phyloP scores from a whole-genome alignment of 2,329 filamentous ascomycete genomes.

The Fusarium dimerum region DNA sequence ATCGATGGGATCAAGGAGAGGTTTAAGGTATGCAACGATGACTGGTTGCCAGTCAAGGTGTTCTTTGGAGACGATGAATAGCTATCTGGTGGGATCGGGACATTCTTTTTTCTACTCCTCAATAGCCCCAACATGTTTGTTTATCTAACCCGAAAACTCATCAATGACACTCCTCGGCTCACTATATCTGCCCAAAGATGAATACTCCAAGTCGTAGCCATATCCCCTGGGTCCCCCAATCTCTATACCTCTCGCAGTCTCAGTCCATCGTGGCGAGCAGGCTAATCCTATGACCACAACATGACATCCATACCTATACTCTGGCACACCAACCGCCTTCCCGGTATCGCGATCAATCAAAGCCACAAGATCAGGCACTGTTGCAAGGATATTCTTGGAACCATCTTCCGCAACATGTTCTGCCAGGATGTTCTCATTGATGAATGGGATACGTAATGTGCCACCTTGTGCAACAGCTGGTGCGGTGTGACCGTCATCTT shows the following conservation, averaged over 20 bases:
- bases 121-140: too few species aligned
- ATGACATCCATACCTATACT: conserved; percentile 13
- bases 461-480: too few species aligned
- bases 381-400: background rate
- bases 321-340: conserved; percentile 10
- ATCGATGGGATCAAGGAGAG: conserved; percentile 70
- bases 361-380: conserved; percentile 15
- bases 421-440: conserved; percentile 6
- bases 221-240: too few species aligned
- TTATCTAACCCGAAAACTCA: too few species aligned
- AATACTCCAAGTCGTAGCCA: too few species aligned
- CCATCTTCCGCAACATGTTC: background rate
- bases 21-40: conserved; percentile 81
- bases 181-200: too few species aligned
- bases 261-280: conserved; percentile 11
- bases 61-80: conserved; percentile 13
- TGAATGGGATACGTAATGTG: background rate
- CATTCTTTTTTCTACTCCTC: background rate
- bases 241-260: background rate
- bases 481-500: background rate
- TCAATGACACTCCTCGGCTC: too few species aligned
- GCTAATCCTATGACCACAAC: conserved; percentile 9
- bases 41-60: conserved; percentile 73
- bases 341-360: conserved; percentile 8
- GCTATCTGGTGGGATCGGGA: background rate